Percentiles rank a stretch among this genome's conserved stretches.
Conservation (phyloP, 768 basidiomycete genomes). For the Boletus patriciae region DNA sequence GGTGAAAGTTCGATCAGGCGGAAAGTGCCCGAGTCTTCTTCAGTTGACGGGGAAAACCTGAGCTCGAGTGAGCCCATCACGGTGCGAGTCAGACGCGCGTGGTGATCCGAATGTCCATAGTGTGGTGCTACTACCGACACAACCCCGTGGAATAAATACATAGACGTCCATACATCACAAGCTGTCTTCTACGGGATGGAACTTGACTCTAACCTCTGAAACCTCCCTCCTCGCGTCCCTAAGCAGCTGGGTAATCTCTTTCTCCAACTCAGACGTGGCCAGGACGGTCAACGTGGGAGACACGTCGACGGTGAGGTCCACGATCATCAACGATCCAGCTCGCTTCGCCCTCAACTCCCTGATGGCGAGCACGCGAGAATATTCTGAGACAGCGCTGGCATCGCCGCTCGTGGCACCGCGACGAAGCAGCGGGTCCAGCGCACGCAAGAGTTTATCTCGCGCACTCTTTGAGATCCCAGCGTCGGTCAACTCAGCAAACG, state of each 20-base stretch:
- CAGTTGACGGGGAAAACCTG: constrained; percentile 50
- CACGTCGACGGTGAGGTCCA: constrained; percentile 80
- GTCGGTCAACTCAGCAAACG: constrained; percentile 82
- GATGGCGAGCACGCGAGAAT: constrained; percentile 43
- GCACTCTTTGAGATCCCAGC: constrained; percentile 67
- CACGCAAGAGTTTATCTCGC: constrained; percentile 49
- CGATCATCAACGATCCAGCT: constrained; percentile 76
- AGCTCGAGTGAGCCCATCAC: constrained; percentile 39
- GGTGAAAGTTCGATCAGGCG: constrained; percentile 74
- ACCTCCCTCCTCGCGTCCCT: constrained; percentile 63
- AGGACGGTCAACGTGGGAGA: constrained; percentile 55
- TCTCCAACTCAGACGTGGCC: constrained; percentile 61
- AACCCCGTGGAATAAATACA: neutral
- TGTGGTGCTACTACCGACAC: neutral
- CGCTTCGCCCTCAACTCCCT: constrained; percentile 68
- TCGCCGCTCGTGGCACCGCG: constrained; percentile 24
- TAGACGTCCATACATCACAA: constrained; percentile 1
- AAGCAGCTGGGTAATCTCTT: constrained; percentile 54
- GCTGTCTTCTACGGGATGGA: constrained; percentile 42
- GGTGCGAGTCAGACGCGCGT: neutral
- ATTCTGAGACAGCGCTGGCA: neutral
- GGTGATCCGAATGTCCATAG: too few relatives aligned
- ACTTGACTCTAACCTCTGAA: constrained; percentile 68
- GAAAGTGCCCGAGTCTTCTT: constrained; percentile 52
- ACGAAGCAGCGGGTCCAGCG: constrained; percentile 56